A percentile compares a stretch with the other conserved stretches of the same genome.
These are phyloP conservation scores for Komagataella kurtzmanii DNA, from an alignment of 805 yeast genomes.

Conservation along the genomic window DNA sequence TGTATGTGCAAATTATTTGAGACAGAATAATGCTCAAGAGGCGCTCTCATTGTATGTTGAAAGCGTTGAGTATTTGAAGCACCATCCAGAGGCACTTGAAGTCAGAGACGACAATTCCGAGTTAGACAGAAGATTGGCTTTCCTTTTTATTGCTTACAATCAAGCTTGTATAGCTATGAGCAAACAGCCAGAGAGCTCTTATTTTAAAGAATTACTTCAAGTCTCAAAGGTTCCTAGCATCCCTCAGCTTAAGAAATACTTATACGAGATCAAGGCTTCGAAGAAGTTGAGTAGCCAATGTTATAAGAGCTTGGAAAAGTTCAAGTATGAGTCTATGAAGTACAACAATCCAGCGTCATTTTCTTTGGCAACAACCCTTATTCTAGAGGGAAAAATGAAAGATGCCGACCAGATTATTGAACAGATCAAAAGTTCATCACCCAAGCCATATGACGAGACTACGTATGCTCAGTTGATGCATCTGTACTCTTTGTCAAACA, in stretches of 20 bases:
- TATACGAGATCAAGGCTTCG: neutral
- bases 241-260: neutral
- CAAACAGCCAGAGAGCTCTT: neutral
- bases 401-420: neutral
- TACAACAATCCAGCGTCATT: neutral
- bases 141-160: neutral
- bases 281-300: neutral
- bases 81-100: conserved; percentile 7
- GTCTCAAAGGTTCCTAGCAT: conserved; percentile 7
- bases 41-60: conserved; percentile 17
- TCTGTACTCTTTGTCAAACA: conserved; percentile 23
- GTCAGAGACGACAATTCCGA: neutral
- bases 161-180: conserved; percentile 6
- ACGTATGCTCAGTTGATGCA: conserved; percentile 32
- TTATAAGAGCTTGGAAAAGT: neutral
- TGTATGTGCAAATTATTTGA: conserved; percentile 9
- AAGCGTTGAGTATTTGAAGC: conserved; percentile 11
- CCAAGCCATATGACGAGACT: conserved; percentile 18
- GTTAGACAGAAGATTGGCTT: neutral
- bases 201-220: neutral
- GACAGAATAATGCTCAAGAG: conserved; percentile 11
- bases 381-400: neutral
- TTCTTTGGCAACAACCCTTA: neutral
- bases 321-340: neutral
- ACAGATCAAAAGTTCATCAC: neutral